Base-by-base conservation (phyloP, 345 rosid species). In the Triadica sebifera region DNA sequence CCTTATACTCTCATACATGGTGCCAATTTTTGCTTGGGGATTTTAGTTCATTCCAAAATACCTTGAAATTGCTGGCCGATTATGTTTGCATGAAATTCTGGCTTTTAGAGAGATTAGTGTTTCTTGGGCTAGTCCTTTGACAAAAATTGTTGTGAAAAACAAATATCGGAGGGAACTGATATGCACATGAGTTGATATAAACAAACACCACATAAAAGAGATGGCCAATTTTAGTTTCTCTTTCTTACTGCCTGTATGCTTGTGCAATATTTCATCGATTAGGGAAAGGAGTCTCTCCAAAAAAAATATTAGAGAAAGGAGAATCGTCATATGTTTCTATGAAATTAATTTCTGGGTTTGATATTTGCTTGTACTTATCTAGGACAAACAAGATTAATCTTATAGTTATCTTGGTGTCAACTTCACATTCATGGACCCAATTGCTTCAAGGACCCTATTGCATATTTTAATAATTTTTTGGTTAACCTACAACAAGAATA, bases 41-140 rank as follows among this genome's bases (percentile, higher is more conserved):
- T 74, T 50, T 17, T 25, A 22, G 16, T 58, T 65, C 3, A 34
- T 45, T 29, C 65, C 64, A 39, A 65, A 57, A 20, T 65, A 65
- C 25, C n/a, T 57, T 58, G 16, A 58, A 56, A 58, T 24, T 58
- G 13, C 63, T 58, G 24, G 3, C 29, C 34, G 12, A 25, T 0
- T 63, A 13, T 39, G 63, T 46, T 69, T 62, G 56, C 58, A 17
- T 25, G 39, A 69, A 69, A 47, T 41, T 8, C 46, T 68, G 13
- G 59, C 25, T 15, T 51, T 34, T 52, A 15, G 49, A 24, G 50
- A 59, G 55, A 37, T 52, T 17, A 68, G 4, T 29, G 41, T 67
- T 50, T 66, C 41, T 34, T 29, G 60, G 51, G 12, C 59, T 50
- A 29, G 13, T 68, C 12, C 24, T 39, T 3, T 49, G 17, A 8